A percentile compares a stretch with the other conserved stretches of the same genome.
Conservation (phyloP, 2,329 filamentous ascomycete genomes). For the Stachybotrys chlorohalonatus region DNA sequence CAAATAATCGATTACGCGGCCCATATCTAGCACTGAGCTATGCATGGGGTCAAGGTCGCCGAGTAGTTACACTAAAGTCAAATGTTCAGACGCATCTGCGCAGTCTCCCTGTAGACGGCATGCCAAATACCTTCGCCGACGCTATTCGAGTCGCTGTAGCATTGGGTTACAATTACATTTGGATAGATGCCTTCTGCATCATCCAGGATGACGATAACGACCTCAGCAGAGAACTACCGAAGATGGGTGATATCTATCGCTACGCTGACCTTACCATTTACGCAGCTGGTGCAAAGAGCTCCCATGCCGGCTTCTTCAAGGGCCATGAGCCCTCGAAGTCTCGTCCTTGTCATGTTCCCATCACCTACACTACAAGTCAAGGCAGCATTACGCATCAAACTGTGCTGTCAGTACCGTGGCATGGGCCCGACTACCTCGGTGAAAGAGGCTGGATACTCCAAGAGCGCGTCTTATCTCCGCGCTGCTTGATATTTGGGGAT, state of each 20-base stretch:
- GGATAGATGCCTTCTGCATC: constrained; percentile 1
- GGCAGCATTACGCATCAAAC: not conserved
- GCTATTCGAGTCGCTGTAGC: constrained; percentile 2
- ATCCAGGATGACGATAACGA: constrained; percentile 9
- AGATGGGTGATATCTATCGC: constrained; percentile 9
- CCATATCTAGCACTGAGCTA: constrained; percentile 7
- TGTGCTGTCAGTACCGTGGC: constrained; percentile 3
- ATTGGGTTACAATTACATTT: constrained; percentile 2
- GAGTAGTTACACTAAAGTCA: not conserved
- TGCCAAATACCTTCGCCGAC: constrained; percentile 4
- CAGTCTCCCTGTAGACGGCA: not conserved
- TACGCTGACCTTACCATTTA: constrained; percentile 9
- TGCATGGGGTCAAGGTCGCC: constrained; percentile 3
- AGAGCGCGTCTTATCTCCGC: constrained; percentile 5
- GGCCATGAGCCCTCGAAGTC: constrained; percentile 1
- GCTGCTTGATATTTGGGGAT: constrained; percentile 5
- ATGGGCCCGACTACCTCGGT: constrained; percentile 5
- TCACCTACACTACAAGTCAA: not conserved
- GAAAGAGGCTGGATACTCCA: constrained; percentile 6
- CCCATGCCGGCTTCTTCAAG: constrained; percentile 5
- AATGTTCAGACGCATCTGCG: constrained; percentile 1
- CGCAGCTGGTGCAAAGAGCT: constrained; percentile 4
- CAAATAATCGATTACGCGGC: not conserved
- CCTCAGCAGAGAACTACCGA: constrained; percentile 2
- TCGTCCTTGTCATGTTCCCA: constrained; percentile 3